Evolutionary conservation across 2,329 filamentous ascomycete genomes (phyloP).

Genomic region (Mollisia scopiformis): DNA sequence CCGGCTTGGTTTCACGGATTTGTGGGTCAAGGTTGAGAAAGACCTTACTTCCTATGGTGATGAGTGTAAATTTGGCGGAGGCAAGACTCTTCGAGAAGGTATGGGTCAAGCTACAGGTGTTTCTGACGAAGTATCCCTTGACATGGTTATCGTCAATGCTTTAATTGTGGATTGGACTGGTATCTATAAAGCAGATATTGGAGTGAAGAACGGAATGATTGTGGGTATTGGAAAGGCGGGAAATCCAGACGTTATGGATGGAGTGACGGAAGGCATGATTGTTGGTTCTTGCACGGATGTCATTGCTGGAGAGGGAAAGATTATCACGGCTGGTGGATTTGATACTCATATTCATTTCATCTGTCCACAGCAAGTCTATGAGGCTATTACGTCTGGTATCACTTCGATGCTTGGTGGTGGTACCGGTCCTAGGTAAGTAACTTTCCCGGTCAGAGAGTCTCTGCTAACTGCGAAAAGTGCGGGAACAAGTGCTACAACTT

Average conservation of each 20-base stretch:
- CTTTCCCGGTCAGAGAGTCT: not conserved
- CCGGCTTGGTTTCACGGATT: slow-evolving; percentile 77
- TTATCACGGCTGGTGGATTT: slow-evolving; percentile 86
- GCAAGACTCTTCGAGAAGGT: slow-evolving; percentile 90
- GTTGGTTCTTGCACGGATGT: slow-evolving; percentile 91
- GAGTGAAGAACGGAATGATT: slow-evolving; percentile 85
- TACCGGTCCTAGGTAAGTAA: slow-evolving; percentile 76
- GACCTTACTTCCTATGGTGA: slow-evolving; percentile 87
- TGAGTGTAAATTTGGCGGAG: slow-evolving; percentile 93
- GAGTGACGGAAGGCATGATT: slow-evolving; percentile 76
- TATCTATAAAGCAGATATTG: slow-evolving; percentile 96
- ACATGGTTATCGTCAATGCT: slow-evolving; percentile 88
- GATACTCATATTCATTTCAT: slow-evolving; percentile 95
- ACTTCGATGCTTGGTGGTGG: slow-evolving; percentile 92
- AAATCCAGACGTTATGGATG: slow-evolving; percentile 96
- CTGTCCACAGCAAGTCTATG: slow-evolving; percentile 87
- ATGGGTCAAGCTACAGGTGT: slow-evolving; percentile 92
- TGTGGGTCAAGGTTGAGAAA: slow-evolving; percentile 89
- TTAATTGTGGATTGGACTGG: slow-evolving; percentile 89
- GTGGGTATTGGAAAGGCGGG: slow-evolving; percentile 91
- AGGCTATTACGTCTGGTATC: slow-evolving; percentile 82
- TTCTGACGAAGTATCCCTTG: slow-evolving; percentile 71
- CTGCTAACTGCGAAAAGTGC: slow-evolving; percentile 54
- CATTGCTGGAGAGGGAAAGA: slow-evolving; percentile 86
- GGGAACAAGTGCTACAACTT: slow-evolving; percentile 89